Percentiles rank a stretch among this genome's conserved stretches.
phyloP scores from a whole-genome alignment of 108 stramenopile species.

The Thalassiosira profunda region DNA sequence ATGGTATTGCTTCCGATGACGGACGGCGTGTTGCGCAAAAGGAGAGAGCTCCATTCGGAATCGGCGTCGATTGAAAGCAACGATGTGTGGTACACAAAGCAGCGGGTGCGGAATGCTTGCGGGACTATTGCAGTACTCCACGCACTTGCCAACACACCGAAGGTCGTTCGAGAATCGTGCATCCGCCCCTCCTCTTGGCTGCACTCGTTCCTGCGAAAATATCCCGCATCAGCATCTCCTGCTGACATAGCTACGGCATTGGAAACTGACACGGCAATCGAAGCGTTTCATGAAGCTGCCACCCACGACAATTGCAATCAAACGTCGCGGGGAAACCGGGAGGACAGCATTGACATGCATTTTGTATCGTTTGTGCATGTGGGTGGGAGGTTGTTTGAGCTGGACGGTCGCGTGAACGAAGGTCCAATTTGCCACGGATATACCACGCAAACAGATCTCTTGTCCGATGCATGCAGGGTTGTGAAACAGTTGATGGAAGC shows the following conservation, averaged over 20 bases:
- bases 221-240: constrained; percentile 45
- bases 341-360: constrained; percentile 77
- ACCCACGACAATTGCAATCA: constrained; percentile 51
- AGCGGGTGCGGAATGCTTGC: constrained; percentile 86
- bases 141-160: constrained; percentile 60
- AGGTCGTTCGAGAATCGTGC: constrained; percentile 17
- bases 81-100: constrained; percentile 72
- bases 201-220: constrained; percentile 43
- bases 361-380: constrained; percentile 86
- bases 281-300: constrained; percentile 64
- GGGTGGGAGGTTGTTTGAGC: constrained; percentile 78
- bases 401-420: constrained; percentile 88
- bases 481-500: constrained; percentile 68
- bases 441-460: constrained; percentile 39
- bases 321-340: constrained; percentile 42
- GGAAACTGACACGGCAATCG: constrained; percentile 62
- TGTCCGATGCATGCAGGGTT: constrained; percentile 59
- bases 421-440: constrained; percentile 82
- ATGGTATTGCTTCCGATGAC: constrained; percentile 75
- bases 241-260: constrained; percentile 62
- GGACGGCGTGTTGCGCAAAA: constrained; percentile 18
- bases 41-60: constrained; percentile 24
- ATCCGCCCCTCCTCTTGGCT: constrained; percentile 63
- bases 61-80: constrained; percentile 1
- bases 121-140: constrained; percentile 86